A percentile compares a stretch with the other conserved stretches of the same genome.
Evolutionary conservation across 805 yeast species (phyloP).

Genomic region (Yamadazyma phyllophila): DNA sequence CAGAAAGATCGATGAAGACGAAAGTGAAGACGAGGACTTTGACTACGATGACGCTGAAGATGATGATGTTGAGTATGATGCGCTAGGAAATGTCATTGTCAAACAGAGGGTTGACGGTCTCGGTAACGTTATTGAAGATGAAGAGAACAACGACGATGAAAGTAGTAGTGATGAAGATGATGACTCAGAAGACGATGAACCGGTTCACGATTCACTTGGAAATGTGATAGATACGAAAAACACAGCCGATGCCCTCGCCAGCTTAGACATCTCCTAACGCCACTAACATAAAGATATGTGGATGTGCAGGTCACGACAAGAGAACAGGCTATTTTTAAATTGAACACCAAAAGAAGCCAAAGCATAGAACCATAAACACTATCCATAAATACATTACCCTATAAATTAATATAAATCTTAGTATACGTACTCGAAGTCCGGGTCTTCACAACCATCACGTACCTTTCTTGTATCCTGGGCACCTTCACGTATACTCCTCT

Average conservation of each 20-base stretch:
- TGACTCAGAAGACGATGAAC: constrained; percentile 1
- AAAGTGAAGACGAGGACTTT: constrained; percentile 12
- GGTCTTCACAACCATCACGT: constrained; percentile 6
- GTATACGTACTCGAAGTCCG: constrained; percentile 2
- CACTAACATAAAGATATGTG: too few species aligned
- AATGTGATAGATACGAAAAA: not conserved
- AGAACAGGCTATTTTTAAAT: too few species aligned
- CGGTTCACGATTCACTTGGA: constrained; percentile 6
- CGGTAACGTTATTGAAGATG: constrained; percentile 9
- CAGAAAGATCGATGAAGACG: constrained; percentile 26
- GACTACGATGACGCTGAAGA: constrained; percentile 15
- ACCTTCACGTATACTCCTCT: constrained; percentile 2
- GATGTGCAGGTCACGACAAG: too few species aligned
- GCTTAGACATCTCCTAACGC: too few species aligned
- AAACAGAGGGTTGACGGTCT: not conserved
- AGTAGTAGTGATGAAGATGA: not conserved
- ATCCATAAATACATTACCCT: not conserved
- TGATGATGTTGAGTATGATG: constrained; percentile 18
- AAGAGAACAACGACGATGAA: constrained; percentile 13
- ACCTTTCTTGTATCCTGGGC: constrained; percentile 6
- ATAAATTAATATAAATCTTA: not conserved
- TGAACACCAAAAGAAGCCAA: too few species aligned
- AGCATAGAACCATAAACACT: too few species aligned
- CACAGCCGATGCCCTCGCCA: too few species aligned
- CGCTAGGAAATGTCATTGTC: constrained; percentile 18